These are phyloP conservation scores for Erythrobasidium hasegawianum DNA, from an alignment of 1,284 basidiomycete species.

Conservation along the genomic window DNA sequence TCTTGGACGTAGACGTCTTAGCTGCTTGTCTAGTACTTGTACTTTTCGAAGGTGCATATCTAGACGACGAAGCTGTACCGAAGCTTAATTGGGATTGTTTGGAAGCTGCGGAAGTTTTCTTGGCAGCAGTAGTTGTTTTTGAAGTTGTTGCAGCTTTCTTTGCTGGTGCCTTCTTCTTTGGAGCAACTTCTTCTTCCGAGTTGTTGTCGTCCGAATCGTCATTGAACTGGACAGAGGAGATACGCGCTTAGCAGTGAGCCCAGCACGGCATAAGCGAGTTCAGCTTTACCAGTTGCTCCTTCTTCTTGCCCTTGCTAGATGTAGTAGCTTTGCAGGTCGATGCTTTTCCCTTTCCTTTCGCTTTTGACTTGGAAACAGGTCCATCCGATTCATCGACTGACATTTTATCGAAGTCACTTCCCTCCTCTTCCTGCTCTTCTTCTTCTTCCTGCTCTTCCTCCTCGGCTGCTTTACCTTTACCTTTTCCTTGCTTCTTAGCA, in stretches of 20 bases:
- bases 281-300: not conserved
- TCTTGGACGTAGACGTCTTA: not conserved
- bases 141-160: slow-evolving; percentile 57
- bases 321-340: slow-evolving; percentile 8
- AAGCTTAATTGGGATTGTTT: slow-evolving; percentile 62
- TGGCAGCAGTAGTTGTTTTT: slow-evolving; percentile 60
- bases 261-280: too few species aligned
- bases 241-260: too few species aligned
- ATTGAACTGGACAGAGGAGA: slow-evolving; percentile 11
- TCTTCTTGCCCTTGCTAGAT: slow-evolving; percentile 18
- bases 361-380: not conserved
- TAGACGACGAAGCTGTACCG: slow-evolving; percentile 50
- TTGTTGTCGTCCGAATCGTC: slow-evolving; percentile 31
- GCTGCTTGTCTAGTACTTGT: not conserved
- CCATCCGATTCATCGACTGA: slow-evolving; percentile 2
- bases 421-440: not conserved
- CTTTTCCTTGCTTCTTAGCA: slow-evolving; percentile 34
- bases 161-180: slow-evolving; percentile 55
- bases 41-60: not conserved
- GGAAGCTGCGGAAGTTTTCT: slow-evolving; percentile 54
- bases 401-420: slow-evolving; percentile 6
- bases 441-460: slow-evolving; percentile 37
- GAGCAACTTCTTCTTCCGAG: slow-evolving; percentile 46
- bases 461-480: slow-evolving; percentile 16
- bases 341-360: slow-evolving; percentile 23